phyloP scores from a whole-genome alignment of 305 asterid species.

The Ruellia speciosa region DNA sequence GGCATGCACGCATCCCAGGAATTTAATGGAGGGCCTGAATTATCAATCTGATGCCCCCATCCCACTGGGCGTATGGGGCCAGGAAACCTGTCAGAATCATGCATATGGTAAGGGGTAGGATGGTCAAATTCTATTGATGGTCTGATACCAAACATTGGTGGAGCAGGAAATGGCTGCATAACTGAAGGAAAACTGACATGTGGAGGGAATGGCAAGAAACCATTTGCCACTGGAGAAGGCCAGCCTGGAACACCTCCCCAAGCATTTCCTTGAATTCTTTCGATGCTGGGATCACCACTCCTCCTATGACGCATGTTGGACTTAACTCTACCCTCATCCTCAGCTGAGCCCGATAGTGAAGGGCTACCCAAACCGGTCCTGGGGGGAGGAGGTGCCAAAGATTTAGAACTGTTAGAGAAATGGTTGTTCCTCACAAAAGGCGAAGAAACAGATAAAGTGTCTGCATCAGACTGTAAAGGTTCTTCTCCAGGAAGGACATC shows the following conservation, averaged over 20 bases:
- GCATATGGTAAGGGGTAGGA: conserved; percentile 61
- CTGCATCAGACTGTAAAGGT: conserved; percentile 49
- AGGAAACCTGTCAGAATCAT: conserved; percentile 68
- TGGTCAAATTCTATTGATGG: conserved; percentile 75
- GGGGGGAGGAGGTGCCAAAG: conserved; percentile 41
- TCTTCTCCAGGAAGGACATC: conserved; percentile 65
- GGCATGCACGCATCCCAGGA: conserved; percentile 68
- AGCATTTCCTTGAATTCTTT: conserved; percentile 68
- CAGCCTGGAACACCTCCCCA: conserved; percentile 91
- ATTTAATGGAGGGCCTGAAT: conserved; percentile 56
- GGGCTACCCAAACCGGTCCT: conserved; percentile 63
- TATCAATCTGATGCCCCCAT: conserved; percentile 70
- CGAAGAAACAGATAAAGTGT: conserved; percentile 59
- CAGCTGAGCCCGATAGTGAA: conserved; percentile 44
- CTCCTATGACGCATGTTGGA: conserved; percentile 70
- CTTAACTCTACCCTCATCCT: conserved; percentile 69
- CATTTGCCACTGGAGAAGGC: conserved; percentile 80
- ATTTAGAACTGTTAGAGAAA: conserved; percentile 50
- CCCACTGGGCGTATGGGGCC: conserved; percentile 76
- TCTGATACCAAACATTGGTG: conserved; percentile 65
- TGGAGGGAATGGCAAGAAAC: conserved; percentile 84
- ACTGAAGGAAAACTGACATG: conserved; percentile 31
- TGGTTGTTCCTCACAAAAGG: conserved; percentile 61
- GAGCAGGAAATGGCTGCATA: conserved; percentile 80
- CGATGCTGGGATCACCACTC: conserved; percentile 56